These are phyloP conservation scores for Camelina laxa DNA, from an alignment of 345 rosid genomes.

Conservation along the genomic window DNA sequence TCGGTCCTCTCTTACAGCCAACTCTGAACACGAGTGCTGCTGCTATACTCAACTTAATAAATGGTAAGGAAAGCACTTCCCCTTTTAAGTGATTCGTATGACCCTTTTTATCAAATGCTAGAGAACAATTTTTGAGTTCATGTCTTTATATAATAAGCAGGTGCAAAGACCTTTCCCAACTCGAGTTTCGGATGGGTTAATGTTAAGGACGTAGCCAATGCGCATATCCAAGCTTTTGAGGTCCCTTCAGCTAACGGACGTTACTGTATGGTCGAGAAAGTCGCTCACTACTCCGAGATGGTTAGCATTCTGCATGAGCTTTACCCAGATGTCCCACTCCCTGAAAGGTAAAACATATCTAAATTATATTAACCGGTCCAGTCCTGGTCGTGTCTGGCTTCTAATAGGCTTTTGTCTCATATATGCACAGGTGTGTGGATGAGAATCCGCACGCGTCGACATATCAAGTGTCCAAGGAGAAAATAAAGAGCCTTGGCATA, in stretches of 20 bases:
- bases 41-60: slow-evolving; percentile 37
- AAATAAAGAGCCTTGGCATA: slow-evolving; percentile 54
- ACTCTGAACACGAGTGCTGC: slow-evolving; percentile 46
- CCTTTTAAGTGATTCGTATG: too few relatives aligned
- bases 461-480: slow-evolving; percentile 56
- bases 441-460: slow-evolving; percentile 77
- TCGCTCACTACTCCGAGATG: slow-evolving; percentile 73
- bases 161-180: slow-evolving; percentile 62
- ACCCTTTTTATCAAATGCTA: not conserved
- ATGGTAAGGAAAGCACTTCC: slow-evolving; percentile 41
- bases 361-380: too few relatives aligned
- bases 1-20: slow-evolving; percentile 59
- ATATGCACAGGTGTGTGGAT: slow-evolving; percentile 61
- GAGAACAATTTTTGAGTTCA: not conserved
- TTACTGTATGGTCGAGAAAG: slow-evolving; percentile 54
- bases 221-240: slow-evolving; percentile 62
- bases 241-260: slow-evolving; percentile 48
- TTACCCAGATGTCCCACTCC: slow-evolving; percentile 74
- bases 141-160: slow-evolving; percentile 48
- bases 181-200: slow-evolving; percentile 48
- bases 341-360: slow-evolving; percentile 62
- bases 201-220: slow-evolving; percentile 59
- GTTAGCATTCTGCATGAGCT: slow-evolving; percentile 57
- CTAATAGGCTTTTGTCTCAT: slow-evolving; percentile 22
- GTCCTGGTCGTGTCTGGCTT: not conserved